Base-by-base conservation (phyloP, 495 filamentous ascomycete species). In the Penicillium canariense region DNA sequence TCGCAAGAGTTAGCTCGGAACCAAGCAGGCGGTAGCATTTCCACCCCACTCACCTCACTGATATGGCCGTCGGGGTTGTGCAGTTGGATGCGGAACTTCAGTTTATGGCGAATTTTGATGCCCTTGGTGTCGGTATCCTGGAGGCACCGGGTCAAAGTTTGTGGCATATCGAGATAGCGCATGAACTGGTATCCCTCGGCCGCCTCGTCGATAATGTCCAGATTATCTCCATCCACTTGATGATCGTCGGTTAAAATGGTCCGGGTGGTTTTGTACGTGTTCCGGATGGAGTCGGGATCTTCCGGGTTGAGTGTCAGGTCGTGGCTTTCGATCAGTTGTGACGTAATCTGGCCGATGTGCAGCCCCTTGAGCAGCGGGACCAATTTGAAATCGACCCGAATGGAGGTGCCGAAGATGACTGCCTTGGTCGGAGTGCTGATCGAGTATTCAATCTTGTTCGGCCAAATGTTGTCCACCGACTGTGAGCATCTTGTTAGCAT, bases 31-130 rank as follows among this genome's bases (percentile, higher is more conserved):
- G 2, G 23, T 17, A n/a, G 25, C 10, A 17, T 17, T 8, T 14
- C 5, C 31, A 3, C 26, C 1, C 11, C 11, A 52, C 78, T 57
- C 73, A 89, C 85, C 77, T 97, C 91, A 45, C 91, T 96, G 38
- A 90, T 78, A 67, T 97, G 94, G 0, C 89, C 91, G 70, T 98
- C 94, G 0, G 94, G 93, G 59, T 97, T 97, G 58, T 90, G 85
- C 27, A 98, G 77, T 55, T 91, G 87, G 51, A 98, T 84, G 49
- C 87, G 86, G 63, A 97, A 81, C 69, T 86, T 87, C 44, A 96
- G 75, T 72, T 90, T 93, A 67, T 98, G 94, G 39, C 87, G 76
- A 17, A 97, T 79, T 65, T 89, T 93, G 70, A 98, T 94, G 12
- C 87, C 86, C 59, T 85, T 81, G 12, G 81, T 81, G 48, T 95